phyloP scores from a whole-genome alignment of 257 asterid species.

The Solanum pimpinellifolium region DNA sequence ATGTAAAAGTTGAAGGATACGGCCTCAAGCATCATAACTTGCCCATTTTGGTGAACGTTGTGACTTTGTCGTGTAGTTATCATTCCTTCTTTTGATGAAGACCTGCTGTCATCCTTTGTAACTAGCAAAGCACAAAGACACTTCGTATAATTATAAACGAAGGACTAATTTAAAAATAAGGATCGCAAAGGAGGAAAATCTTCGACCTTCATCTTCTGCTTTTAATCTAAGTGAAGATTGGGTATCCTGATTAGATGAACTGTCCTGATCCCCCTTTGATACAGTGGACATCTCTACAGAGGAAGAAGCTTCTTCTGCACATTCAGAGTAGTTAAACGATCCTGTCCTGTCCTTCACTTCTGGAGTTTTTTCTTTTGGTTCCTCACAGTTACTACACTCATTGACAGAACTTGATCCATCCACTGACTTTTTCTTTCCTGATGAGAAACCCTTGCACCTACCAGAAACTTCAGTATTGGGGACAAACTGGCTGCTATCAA shows the following conservation, averaged over 20 bases:
- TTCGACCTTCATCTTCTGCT: constrained; percentile 22
- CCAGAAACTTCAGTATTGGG: neutral
- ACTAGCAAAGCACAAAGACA: neutral
- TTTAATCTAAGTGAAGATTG: constrained; percentile 10
- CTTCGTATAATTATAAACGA: neutral
- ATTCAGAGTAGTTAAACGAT: neutral
- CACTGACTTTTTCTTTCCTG: neutral
- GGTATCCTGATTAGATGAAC: neutral
- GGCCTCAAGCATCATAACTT: constrained; percentile 13
- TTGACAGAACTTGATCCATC: neutral
- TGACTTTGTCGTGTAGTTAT: neutral
- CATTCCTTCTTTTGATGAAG: neutral
- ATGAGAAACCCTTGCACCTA: neutral
- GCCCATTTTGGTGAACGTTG: constrained; percentile 9
- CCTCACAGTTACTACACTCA: neutral
- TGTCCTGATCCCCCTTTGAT: neutral
- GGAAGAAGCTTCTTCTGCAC: neutral
- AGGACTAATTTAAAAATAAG: neutral
- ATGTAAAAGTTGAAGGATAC: constrained; percentile 15
- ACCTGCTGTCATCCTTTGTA: constrained; percentile 1
- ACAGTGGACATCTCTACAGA: neutral
- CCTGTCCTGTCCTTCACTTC: neutral
- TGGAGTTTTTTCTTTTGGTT: neutral
- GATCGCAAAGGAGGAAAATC: neutral
- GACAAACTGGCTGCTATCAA: neutral